A percentile compares a stretch with the other conserved stretches of the same genome.
Conservation (phyloP, 2,329 filamentous ascomycete species). For the Monilinia laxa region DNA sequence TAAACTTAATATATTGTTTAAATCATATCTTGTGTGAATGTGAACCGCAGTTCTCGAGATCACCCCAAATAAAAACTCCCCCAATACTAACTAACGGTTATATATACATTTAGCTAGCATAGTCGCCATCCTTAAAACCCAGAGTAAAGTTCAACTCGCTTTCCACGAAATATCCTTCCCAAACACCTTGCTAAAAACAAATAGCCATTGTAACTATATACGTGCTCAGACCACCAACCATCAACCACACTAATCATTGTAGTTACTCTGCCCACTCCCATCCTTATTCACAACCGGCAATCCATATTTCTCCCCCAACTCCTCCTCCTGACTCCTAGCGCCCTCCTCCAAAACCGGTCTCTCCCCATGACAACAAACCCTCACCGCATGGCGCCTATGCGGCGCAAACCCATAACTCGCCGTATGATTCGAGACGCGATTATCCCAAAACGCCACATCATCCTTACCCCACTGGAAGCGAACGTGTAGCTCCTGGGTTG, state of each 20-base stretch:
- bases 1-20: too few relatives aligned
- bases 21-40: too few relatives aligned
- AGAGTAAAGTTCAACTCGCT: too few relatives aligned
- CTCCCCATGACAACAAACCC: conserved; percentile 41
- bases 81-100: too few relatives aligned
- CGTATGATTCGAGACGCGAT: conserved; percentile 53
- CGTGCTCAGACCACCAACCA: conserved; percentile 27
- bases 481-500: conserved; percentile 66
- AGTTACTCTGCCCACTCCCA: conserved; percentile 55
- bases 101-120: too few relatives aligned
- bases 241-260: conserved; percentile 47
- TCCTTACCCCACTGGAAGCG: conserved; percentile 63
- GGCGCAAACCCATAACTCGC: conserved; percentile 58
- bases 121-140: too few relatives aligned
- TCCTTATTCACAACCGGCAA: conserved; percentile 55
- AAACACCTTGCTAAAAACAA: background rate
- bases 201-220: background rate
- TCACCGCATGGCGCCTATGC: conserved; percentile 53
- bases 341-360: conserved; percentile 36
- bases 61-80: too few relatives aligned
- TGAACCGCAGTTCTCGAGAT: too few relatives aligned
- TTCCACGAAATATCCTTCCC: too few relatives aligned
- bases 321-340: conserved; percentile 54
- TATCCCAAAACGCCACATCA: conserved; percentile 70
- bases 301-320: conserved; percentile 48